Conservation (phyloP, 768 basidiomycete species). For the Russula olivacea region DNA sequence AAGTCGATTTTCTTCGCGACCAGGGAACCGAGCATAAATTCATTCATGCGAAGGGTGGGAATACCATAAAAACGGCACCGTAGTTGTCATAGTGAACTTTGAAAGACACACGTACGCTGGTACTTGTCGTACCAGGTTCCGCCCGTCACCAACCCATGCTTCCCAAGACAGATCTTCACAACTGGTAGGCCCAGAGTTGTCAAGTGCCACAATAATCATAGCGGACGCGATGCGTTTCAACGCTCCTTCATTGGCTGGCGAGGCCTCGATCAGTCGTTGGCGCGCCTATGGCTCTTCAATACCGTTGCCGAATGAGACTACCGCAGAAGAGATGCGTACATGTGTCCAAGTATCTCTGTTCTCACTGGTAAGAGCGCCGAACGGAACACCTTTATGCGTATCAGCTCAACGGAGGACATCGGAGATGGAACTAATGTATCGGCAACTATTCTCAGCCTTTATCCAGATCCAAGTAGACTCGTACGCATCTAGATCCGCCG, state of each 20-base stretch:
- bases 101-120: conserved; percentile 55
- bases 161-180: conserved; percentile 77
- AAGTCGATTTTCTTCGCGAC: conserved; percentile 70
- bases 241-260: conserved; percentile 55
- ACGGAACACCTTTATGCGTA: conserved; percentile 34
- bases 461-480: background rate
- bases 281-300: conserved; percentile 39
- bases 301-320: conserved; percentile 16
- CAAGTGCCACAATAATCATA: conserved; percentile 81
- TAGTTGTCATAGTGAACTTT: background rate
- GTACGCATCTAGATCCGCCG: conserved; percentile 76
- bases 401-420: conserved; percentile 63
- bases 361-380: conserved; percentile 85
- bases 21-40: conserved; percentile 79
- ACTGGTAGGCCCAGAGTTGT: conserved; percentile 75
- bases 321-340: conserved; percentile 36
- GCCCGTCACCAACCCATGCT: conserved; percentile 85
- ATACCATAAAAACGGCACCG: conserved; percentile 47
- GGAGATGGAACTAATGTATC: conserved; percentile 42
- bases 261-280: conserved; percentile 55
- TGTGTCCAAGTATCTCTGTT: conserved; percentile 89
- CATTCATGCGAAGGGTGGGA: conserved; percentile 91
- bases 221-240: conserved; percentile 84
- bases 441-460: conserved; percentile 34
- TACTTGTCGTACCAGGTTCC: conserved; percentile 97